phyloP scores from a whole-genome alignment of 192 early-diverging fungal species.

The Borealophlyctis nickersoniae region DNA sequence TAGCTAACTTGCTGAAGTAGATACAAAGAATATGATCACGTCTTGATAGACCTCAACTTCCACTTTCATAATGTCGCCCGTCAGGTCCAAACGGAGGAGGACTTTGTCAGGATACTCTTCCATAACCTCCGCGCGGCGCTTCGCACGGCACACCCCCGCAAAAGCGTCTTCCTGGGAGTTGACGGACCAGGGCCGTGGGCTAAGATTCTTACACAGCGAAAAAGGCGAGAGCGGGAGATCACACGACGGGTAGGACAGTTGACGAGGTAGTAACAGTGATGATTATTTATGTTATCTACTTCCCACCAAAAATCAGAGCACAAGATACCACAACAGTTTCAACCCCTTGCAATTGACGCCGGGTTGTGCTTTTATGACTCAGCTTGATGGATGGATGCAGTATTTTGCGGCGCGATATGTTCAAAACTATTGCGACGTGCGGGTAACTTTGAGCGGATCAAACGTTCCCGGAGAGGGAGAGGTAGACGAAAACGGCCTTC shows the following conservation, averaged over 20 bases:
- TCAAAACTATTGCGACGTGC: neutral
- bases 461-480: slow-evolving; percentile 7
- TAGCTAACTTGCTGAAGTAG: too few relatives aligned
- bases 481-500: neutral
- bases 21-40: slow-evolving; percentile 16
- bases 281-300: too few relatives aligned
- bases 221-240: neutral
- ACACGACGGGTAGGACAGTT: neutral
- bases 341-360: slow-evolving; percentile 6
- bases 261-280: too few relatives aligned
- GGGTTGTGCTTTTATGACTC: slow-evolving; percentile 6
- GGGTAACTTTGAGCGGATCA: slow-evolving; percentile 9
- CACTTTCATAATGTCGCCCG: slow-evolving; percentile 1
- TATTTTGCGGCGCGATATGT: neutral
- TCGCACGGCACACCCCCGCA: neutral
- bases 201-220: slow-evolving; percentile 1
- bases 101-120: neutral
- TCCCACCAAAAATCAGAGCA: neutral
- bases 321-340: too few relatives aligned
- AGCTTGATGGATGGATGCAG: slow-evolving; percentile 1
- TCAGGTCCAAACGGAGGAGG: neutral
- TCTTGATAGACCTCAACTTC: slow-evolving; percentile 10
- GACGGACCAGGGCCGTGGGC: slow-evolving; percentile 8
- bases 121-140: neutral
- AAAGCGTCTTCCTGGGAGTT: slow-evolving; percentile 2